These are phyloP conservation scores for Daldinia concentrica DNA, from an alignment of 495 filamentous ascomycete genomes.

Conservation along the genomic window DNA sequence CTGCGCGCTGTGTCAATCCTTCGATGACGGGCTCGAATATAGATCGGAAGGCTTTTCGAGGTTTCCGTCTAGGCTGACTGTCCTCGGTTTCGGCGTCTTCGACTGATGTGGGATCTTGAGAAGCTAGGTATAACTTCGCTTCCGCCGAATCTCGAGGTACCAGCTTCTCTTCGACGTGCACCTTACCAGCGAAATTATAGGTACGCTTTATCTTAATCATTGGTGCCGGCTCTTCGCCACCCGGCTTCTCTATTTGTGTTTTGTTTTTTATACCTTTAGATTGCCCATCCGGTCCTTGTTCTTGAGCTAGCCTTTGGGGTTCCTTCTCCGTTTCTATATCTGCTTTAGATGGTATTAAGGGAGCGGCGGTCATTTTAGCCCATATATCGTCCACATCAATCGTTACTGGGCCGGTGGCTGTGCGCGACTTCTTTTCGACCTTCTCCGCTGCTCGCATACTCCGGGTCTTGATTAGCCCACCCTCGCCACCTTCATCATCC, in stretches of 20 bases:
- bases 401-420: conserved; percentile 73
- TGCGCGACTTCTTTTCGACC: conserved; percentile 69
- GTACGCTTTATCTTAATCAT: conserved; percentile 86
- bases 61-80: conserved; percentile 62
- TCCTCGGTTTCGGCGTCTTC: conserved; percentile 43
- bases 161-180: conserved; percentile 81
- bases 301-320: conserved; percentile 25
- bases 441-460: conserved; percentile 70
- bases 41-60: conserved; percentile 75
- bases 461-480: conserved; percentile 85
- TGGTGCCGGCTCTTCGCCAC: conserved; percentile 44
- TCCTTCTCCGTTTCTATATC: conserved; percentile 36
- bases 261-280: conserved; percentile 35
- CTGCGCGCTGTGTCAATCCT: conserved; percentile 53
- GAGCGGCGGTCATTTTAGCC: conserved; percentile 74
- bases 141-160: conserved; percentile 83
- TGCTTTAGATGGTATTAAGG: conserved; percentile 33
- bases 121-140: conserved; percentile 77
- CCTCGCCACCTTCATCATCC: conserved; percentile 71
- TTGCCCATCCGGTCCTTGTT: conserved; percentile 8
- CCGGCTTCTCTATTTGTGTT: conserved; percentile 23
- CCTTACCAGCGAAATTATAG: conserved; percentile 90
- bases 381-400: conserved; percentile 91
- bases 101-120: conserved; percentile 54
- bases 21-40: conserved; percentile 80